Base-by-base conservation (phyloP, 1,139 yeast genomes). In the Geotrichum macrosporum region DNA sequence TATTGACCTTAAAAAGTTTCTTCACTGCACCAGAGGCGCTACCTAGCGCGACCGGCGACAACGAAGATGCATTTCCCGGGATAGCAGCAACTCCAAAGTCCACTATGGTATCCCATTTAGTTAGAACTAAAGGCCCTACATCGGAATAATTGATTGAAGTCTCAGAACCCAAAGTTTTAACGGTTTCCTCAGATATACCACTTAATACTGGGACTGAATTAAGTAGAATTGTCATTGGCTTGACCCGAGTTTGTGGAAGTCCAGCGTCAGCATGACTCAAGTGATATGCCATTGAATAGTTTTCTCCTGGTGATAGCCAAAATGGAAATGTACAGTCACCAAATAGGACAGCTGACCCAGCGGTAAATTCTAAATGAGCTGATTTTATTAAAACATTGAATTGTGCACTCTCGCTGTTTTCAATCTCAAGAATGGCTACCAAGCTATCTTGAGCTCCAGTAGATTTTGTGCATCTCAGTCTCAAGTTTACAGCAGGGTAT, bases 71-170 rank as follows among this genome's bases (percentile, higher is more conserved):
- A 5, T 44, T 29, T 5, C 57, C 42, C 5, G 77, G 74, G 0
- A 77, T 72, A 1, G 78, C 76, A 37, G 68, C 60, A 3, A 71
- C 63, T 46, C 73, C 75, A 55, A 81, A 78, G 54, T 81, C 87
- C 31, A 81, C 67, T 40, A 69, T 69, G 0, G 89, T 84, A 2
- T 76, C 67, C 81, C 88, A 80, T 42, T 69, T 68, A 0, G 86
- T 80, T 10, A 67, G 62, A n/a, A 81, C 72, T 15, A 46, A 45
- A 2, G 65, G 75, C 49, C 50, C 52, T 29, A 45, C 41, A 6
- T 35, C 39, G 2, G 29, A 16, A 16, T 21, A 35, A 26, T 41
- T 37, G n/a, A 24, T 16, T 15, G 19, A n/a, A 4, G 38, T 18
- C 8, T 31, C 38, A 3, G 36, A 29, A 29, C 32, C 36, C 6